Base-by-base conservation (phyloP, 345 rosid species). In the Eucalyptus sp. region DNA sequence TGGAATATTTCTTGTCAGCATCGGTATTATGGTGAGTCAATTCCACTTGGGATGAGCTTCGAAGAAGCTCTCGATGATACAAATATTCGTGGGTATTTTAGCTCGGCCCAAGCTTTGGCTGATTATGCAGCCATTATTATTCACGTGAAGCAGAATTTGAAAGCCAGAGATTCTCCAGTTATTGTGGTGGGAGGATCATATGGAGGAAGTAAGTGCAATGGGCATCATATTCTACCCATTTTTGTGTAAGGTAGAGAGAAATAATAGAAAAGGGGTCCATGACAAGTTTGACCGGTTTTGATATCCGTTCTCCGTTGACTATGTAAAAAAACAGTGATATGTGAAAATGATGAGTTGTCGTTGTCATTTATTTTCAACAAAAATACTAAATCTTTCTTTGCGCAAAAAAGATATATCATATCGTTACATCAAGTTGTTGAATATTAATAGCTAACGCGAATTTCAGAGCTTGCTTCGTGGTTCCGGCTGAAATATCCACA, bases 401-500 rank as follows among this genome's bases (percentile, higher is more conserved):
- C 3, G 4, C 2, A 7, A 68, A 33, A 9, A 8, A 68, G 80
- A 9, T 33, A 8, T 68, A 33, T 68, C 11, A 1, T 66, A 14
- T n/a, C 12, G 10, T 66, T 31, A 31, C 16, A 68, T 68, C 37
- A 68, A 33, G 80, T 68, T 71, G 25, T 71, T 33, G 14, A 71
- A 76, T 37, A 18, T 44, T 37, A 37, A 76, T 37, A 76, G 25
- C 27, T 20, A 76, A 37, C 43, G 13, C 5, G 8, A 49, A 68
- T 52, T 87, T n/a, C 91, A 92, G 97, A 90, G 96, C 93, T 95
- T 64, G 96, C 97, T 44, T 91, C 96, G 50, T 95, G 95, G 96
- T 95, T 95, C 89, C 93, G 97, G 60, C 93, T 95, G 44, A 95
- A 95, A 90, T 95, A 94, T 87, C 97, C 97, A 3, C 97, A 95